Evolutionary conservation across 1,139 yeast species (phyloP).

Genomic region (Waltiozyma sp.): DNA sequence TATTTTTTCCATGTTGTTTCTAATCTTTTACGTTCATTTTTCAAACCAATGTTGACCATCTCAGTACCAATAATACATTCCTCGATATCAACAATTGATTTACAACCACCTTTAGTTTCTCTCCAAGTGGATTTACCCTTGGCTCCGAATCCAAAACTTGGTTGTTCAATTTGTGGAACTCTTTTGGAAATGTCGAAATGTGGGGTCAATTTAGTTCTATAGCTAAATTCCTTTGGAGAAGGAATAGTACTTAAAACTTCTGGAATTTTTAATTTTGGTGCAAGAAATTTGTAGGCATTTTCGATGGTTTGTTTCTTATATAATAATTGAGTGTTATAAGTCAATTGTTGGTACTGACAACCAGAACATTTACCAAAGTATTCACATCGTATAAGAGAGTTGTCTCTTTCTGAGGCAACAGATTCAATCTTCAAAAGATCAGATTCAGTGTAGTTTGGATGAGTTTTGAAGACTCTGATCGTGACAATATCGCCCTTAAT

Average conservation of each 20-base stretch:
- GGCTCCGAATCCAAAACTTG: constrained; percentile 82
- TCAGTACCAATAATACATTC: constrained; percentile 86
- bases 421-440: constrained; percentile 57
- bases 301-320: constrained; percentile 65
- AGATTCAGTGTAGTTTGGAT: constrained; percentile 63
- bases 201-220: constrained; percentile 90
- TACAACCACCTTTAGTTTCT: constrained; percentile 37
- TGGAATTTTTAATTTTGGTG: constrained; percentile 48
- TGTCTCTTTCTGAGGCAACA: constrained; percentile 32
- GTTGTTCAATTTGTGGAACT: constrained; percentile 30
- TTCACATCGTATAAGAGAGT: constrained; percentile 48
- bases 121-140: constrained; percentile 72
- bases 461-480: constrained; percentile 67
- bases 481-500: constrained; percentile 74
- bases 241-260: constrained; percentile 55
- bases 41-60: constrained; percentile 63
- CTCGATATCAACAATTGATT: constrained; percentile 70
- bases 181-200: constrained; percentile 80
- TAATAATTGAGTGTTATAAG: constrained; percentile 59
- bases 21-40: constrained; percentile 54
- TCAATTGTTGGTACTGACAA: constrained; percentile 80
- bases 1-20: constrained; percentile 39
- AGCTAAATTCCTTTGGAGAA: constrained; percentile 66
- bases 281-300: constrained; percentile 76
- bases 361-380: constrained; percentile 84